phyloP scores from a whole-genome alignment of 495 filamentous ascomycete genomes.

The Lepidopterella palustris region DNA sequence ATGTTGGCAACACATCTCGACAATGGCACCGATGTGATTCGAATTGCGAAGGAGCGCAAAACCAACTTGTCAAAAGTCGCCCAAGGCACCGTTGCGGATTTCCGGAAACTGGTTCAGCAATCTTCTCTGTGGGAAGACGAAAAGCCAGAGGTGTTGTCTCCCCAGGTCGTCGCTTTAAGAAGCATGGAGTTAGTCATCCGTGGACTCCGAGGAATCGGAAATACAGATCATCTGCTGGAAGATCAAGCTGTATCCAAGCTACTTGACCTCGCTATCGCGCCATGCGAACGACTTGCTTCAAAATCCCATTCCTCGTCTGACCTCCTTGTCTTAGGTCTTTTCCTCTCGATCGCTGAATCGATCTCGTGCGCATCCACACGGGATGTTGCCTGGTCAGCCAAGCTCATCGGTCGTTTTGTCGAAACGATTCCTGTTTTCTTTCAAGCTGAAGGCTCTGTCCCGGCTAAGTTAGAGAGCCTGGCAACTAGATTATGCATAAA shows the following conservation, averaged over 20 bases:
- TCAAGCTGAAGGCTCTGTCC: constrained; percentile 14
- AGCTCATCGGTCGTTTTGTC: constrained; percentile 26
- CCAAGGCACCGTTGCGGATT: constrained; percentile 46
- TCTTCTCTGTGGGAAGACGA: constrained; percentile 52
- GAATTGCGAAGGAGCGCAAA: constrained; percentile 54
- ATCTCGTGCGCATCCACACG: constrained; percentile 20
- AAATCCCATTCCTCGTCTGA: constrained; percentile 6
- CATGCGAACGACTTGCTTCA: constrained; percentile 7
- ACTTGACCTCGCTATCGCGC: constrained; percentile 9
- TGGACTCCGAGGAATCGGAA: constrained; percentile 45
- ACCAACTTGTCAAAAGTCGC: constrained; percentile 62
- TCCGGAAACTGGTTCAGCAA: constrained; percentile 45
- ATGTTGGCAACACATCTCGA: constrained; percentile 52
- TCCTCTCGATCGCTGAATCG: constrained; percentile 61
- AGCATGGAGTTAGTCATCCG: constrained; percentile 56
- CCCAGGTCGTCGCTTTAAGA: constrained; percentile 56
- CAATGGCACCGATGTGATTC: constrained; percentile 45
- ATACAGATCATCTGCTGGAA: constrained; percentile 45
- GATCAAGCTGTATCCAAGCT: constrained; percentile 24
- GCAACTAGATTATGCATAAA: constrained; percentile 72
- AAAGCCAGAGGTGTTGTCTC: constrained; percentile 49
- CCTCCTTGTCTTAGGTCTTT: constrained; percentile 32
- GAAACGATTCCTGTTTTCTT: constrained; percentile 28
- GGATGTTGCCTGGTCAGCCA: constrained; percentile 29
- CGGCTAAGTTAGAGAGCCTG: constrained; percentile 13